These are phyloP conservation scores for Fragilariopsis cylindrus DNA, from an alignment of 108 stramenopile species.

Conservation along the genomic window DNA sequence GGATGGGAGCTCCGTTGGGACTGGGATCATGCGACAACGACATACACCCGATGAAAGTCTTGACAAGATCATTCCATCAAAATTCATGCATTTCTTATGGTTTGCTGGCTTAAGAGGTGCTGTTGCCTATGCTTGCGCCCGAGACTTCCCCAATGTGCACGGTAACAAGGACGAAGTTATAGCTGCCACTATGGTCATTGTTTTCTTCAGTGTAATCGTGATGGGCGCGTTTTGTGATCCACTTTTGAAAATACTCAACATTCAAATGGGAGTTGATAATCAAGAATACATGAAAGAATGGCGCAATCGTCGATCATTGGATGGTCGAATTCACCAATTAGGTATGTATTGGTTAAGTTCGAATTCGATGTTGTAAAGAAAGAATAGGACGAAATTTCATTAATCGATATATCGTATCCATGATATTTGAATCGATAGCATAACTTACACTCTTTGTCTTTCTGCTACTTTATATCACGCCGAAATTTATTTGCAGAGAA, in stretches of 20 bases:
- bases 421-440: neutral
- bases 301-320: constrained; percentile 23
- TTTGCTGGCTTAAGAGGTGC: constrained; percentile 77
- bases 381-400: neutral
- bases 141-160: constrained; percentile 54
- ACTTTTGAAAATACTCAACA: constrained; percentile 39
- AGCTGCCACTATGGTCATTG: constrained; percentile 60
- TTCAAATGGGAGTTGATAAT: constrained; percentile 54
- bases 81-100: constrained; percentile 73
- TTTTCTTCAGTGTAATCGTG: constrained; percentile 52
- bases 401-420: neutral
- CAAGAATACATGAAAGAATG: constrained; percentile 56
- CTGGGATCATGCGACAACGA: constrained; percentile 1
- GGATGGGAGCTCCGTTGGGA: neutral
- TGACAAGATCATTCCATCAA: constrained; percentile 39
- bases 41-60: constrained; percentile 26
- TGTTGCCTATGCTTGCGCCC: constrained; percentile 73
- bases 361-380: neutral
- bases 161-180: constrained; percentile 47
- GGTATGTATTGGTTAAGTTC: constrained; percentile 26
- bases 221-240: constrained; percentile 56
- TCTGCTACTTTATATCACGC: neutral
- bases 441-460: neutral
- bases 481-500: constrained; percentile 21
- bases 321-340: constrained; percentile 38